Evolutionary conservation across 148 eudicot genomes (phyloP), one percentile per base, ranked within the genome.

Genomic region (Mesembryanthemum crystallinum): DNA sequence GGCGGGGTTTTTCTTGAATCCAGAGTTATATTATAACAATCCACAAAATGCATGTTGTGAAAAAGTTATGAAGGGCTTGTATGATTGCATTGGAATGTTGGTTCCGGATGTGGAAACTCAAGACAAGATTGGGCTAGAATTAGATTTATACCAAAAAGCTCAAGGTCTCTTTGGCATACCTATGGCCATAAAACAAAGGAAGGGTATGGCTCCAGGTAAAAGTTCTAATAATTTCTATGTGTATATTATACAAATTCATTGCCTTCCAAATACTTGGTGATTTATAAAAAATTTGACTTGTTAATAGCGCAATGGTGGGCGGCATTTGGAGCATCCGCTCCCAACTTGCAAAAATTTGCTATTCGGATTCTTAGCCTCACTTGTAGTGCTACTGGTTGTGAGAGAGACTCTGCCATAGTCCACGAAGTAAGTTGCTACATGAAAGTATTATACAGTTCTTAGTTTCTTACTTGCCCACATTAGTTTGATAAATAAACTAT

Each of bases 371-470:
- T 30, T 30, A 54, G 73, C 62, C 73, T 71, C 73, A 71, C 73
- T 52, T 71, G 62, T 71, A 71, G 73, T 71, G 62, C 62, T 10
- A 71, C 37, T 32, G 73, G 73, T 29, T 71, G 73, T 54, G 62
- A 71, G 8, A 71, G 43, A 25, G 20, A 71, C 10, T 54, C 42
- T 24, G 73, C 23, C 9, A 39, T 52, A 15, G 49, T 67, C 27
- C 73, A 49, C 15, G 39, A 27, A 14, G 60, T 52, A 70, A 70
- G 73, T 54, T 28, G 15, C 12, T 24, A 1, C 0, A 0, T 7
- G n/a, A 24, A 13, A 13, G 21, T 4, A 54, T 15, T 21, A 14
- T 23, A 18, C 39, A 13, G 5, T 17, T n/a, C n/a, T 54, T 54
- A 14, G 58, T n/a, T n/a, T n/a, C n/a, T 15, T 15, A 14, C 17